Evolutionary conservation across 164 flowering plant species (phyloP), one percentile per base, ranked within the genome.

Genomic region (Vitis riparia): DNA sequence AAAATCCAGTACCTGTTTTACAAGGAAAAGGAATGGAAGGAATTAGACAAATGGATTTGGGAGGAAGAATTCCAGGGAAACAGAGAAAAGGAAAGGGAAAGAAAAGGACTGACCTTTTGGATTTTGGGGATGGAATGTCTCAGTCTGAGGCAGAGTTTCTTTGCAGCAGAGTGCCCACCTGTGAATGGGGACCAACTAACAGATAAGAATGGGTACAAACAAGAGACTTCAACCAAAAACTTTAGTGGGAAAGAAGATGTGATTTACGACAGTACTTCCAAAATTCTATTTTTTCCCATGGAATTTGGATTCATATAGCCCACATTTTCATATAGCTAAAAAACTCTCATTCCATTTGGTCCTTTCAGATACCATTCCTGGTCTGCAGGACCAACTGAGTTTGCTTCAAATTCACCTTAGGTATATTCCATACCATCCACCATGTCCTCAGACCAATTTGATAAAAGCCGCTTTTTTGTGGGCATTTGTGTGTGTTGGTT

Each of bases 211-310:
- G 55, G 9, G 55, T 60, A 67, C 66, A 47, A 11, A 53, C 44
- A 48, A 55, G 69, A 65, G 67, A 59, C 58, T 66, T 55, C 48
- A 59, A 48, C 51, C n/a, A 30, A 11, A 14, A 72, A 55, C 65
- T 68, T 76, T 71, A 61, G 67, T 19, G 12, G 65, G 51, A 66
- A 59, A 59, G 29, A 66, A 19, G 53, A 57, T 32, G 14, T 17
- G 64, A 68, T 73, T 76, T 51, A 56, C 70, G 53, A 48, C 51
- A 50, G 60, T 63, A 52, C 61, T 74, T 63, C 68, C 62, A 65
- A 58, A 67, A 57, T 69, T 58, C 51, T 44, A 30, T 60, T 73
- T 64, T 32, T 64, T 32, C 29, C 56, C 23, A 53, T 16, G 14
- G n/a, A 47, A 57, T 52, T n/a, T 67, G 52, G 50, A 73, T 51